Evolutionary conservation across 2,329 filamentous ascomycete species (phyloP), one percentile per base, ranked within the genome.

Genomic region (Torrubiella hemipterigena): DNA sequence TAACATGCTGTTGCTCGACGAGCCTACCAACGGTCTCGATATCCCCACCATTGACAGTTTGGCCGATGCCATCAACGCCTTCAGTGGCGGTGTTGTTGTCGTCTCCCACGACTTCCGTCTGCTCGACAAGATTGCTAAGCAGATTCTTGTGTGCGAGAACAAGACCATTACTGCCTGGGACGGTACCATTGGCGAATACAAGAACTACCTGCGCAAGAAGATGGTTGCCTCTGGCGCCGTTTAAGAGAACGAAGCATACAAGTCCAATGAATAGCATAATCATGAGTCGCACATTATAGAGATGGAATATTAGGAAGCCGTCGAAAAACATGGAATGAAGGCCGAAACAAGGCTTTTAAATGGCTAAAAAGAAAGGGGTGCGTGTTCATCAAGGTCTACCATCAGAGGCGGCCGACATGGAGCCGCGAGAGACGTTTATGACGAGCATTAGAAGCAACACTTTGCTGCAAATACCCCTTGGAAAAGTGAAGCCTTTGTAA

Each of bases 141-240:
- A 98, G 60, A 98, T 98, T 61, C 77, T 98, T 65, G 91, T 98
- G 34, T 98, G 93, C 63, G 91, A 98, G 67, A 86, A 98, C 77
- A 86, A 87, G 73, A 87, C 86, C 11, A 86, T 96, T 47, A 77
- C 72, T 48, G 64, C 75, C 49, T 98, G 91, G 91, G 78, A 89
- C 41, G 89, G 89, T 48, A 66, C 63, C 42, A 98, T 98, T 51
- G 80, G 79, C 46, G 78, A 86, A 38, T 98, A 98, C 83, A 98
- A 98, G 83, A 83, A 93, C 66, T 77, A 95, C 64, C 73, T 98
- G 51, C 80, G 89, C 56, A 96, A 96, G 79, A 96, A 96, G 84
- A 98, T 98, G 91, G 65, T 94, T 52, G 73, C 74, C 27, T 64
- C 75, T 34, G 89, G 89, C 57, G 83, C 84, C 44, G 86, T 96